These are phyloP conservation scores for Pythium aristosporum DNA, from an alignment of 352 stramenopile species.

Conservation along the genomic window DNA sequence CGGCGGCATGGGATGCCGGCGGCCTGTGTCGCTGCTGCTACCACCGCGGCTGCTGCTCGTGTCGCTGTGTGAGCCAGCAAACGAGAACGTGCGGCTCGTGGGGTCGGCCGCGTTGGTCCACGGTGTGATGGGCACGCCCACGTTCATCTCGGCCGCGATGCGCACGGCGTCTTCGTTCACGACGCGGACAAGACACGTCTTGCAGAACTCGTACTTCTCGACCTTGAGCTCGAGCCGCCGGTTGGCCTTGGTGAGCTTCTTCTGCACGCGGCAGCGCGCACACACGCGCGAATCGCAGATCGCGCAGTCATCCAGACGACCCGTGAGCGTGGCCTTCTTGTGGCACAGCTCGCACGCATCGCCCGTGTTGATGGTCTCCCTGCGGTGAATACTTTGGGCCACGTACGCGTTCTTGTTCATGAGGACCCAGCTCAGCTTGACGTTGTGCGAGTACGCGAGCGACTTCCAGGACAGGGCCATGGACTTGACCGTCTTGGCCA, in stretches of 20 bases:
- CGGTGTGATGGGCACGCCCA: slow-evolving; percentile 13
- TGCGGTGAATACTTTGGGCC: slow-evolving; percentile 1
- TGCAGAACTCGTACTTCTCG: slow-evolving; percentile 16
- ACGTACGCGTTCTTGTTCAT: slow-evolving; percentile 30
- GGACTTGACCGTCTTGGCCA: slow-evolving; percentile 35
- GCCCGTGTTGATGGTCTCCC: slow-evolving; percentile 9
- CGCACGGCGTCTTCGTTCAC: slow-evolving; percentile 21
- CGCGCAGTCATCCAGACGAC: slow-evolving; percentile 9
- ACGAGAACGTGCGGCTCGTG: slow-evolving; percentile 8
- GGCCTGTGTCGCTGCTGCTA: not conserved
- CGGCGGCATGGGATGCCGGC: not conserved
- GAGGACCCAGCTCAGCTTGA: slow-evolving; percentile 37
- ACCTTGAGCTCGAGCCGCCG: slow-evolving; percentile 15
- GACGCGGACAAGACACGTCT: slow-evolving; percentile 15
- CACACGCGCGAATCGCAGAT: slow-evolving; percentile 19
- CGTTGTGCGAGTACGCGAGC: slow-evolving; percentile 17
- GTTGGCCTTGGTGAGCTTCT: slow-evolving; percentile 14
- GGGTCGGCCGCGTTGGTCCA: slow-evolving; percentile 4
- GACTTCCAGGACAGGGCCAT: slow-evolving; percentile 39
- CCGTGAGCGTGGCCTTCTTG: slow-evolving; percentile 13
- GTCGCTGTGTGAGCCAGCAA: not conserved
- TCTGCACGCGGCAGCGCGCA: slow-evolving; percentile 16
- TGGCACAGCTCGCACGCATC: slow-evolving; percentile 16
- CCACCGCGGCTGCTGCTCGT: slow-evolving; percentile 4
- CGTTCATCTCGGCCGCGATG: slow-evolving; percentile 18